Percentiles rank a stretch among this genome's conserved stretches.
Evolutionary conservation across 148 eudicot genomes (phyloP).

Genomic region (Chenopodium berlandieri): DNA sequence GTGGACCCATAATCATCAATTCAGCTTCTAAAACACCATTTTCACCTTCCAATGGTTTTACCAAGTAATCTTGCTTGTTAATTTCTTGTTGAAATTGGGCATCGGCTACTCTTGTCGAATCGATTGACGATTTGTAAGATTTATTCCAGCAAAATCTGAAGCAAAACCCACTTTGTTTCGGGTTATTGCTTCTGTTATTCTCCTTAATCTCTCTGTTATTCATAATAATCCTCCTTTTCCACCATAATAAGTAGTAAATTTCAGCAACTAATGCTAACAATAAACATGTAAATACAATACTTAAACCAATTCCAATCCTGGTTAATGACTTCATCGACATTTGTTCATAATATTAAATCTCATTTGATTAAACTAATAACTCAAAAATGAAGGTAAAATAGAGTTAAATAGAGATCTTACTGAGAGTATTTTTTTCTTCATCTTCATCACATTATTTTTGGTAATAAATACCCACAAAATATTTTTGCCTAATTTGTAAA

Average conservation of each 20-base stretch:
- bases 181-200: conserved; percentile 25
- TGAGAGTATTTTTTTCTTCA: background rate
- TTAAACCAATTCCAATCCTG: conserved; percentile 61
- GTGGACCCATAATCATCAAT: conserved; percentile 42
- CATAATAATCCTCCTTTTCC: conserved; percentile 55
- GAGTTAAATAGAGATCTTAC: conserved; percentile 18
- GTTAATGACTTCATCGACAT: conserved; percentile 60
- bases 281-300: conserved; percentile 64
- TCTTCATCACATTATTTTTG: background rate
- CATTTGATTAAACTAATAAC: background rate
- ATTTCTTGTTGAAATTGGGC: conserved; percentile 22
- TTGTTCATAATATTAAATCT: background rate
- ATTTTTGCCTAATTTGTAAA: background rate
- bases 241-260: conserved; percentile 77
- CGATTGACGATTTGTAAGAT: conserved; percentile 28
- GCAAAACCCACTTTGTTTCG: conserved; percentile 38
- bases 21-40: conserved; percentile 29
- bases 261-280: conserved; percentile 64
- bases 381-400: background rate
- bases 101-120: conserved; percentile 24
- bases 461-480: background rate
- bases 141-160: conserved; percentile 44
- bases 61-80: conserved; percentile 27
- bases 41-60: conserved; percentile 34
- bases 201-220: conserved; percentile 36